phyloP scores from a whole-genome alignment of 2,329 filamentous ascomycete species.

The Penicillium sp. region DNA sequence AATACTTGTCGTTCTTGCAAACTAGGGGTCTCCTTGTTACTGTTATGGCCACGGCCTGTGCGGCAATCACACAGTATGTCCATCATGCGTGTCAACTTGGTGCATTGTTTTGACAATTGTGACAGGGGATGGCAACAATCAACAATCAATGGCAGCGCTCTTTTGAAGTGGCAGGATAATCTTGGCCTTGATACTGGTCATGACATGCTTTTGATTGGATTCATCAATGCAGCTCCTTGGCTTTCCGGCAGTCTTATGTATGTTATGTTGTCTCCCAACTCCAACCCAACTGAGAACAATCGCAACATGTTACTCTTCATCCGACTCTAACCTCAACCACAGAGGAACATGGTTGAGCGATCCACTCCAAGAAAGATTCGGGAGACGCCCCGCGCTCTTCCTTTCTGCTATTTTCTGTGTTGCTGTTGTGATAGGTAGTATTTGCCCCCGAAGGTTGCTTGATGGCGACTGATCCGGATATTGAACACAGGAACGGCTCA shows the following conservation, averaged over 20 bases:
- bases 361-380: constrained; percentile 22
- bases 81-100: not conserved
- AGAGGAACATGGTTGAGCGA: constrained; percentile 23
- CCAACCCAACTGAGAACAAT: too few species aligned
- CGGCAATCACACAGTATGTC: constrained; percentile 27
- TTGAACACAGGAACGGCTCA: not conserved
- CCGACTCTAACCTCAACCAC: not conserved
- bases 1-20: not conserved
- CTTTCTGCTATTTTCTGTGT: constrained; percentile 34
- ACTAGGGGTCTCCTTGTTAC: constrained; percentile 11
- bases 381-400: constrained; percentile 41
- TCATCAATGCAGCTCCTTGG: constrained; percentile 1
- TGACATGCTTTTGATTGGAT: not conserved
- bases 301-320: not conserved
- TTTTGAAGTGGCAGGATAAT: not conserved
- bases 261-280: not conserved
- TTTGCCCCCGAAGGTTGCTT: not conserved
- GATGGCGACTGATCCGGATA: not conserved
- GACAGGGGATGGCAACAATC: constrained; percentile 28
- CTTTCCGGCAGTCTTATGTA: constrained; percentile 1
- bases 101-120: not conserved
- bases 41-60: constrained; percentile 25
- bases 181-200: not conserved
- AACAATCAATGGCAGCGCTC: constrained; percentile 21
- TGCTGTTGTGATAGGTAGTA: not conserved